These are phyloP conservation scores for Hermanozyma aechmeae DNA, from an alignment of 805 yeast species.

Conservation along the genomic window DNA sequence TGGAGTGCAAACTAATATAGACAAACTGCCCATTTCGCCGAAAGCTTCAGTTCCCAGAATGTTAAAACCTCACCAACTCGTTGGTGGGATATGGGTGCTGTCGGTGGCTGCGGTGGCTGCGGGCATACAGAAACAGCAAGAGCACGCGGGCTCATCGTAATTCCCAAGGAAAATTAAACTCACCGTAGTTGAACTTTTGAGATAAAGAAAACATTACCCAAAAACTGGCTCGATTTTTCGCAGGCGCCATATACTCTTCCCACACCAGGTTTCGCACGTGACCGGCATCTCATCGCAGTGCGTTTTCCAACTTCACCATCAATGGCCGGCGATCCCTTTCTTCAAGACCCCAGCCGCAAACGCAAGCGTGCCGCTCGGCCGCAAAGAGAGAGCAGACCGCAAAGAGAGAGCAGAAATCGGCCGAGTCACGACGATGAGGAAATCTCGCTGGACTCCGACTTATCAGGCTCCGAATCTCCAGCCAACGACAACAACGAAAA, in stretches of 20 bases:
- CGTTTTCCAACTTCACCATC: slow-evolving; percentile 1
- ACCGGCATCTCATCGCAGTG: not conserved
- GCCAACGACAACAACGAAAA: slow-evolving; percentile 22
- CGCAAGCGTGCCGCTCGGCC: slow-evolving; percentile 27
- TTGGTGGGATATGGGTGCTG: too few species aligned
- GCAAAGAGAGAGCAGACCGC: slow-evolving; percentile 11
- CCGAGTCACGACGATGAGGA: slow-evolving; percentile 38
- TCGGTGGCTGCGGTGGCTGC: too few species aligned
- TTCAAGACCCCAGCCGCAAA: slow-evolving; percentile 50
- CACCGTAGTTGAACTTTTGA: too few species aligned
- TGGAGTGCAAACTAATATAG: too few species aligned
- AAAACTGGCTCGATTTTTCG: too few species aligned
- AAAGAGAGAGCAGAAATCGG: slow-evolving; percentile 5
- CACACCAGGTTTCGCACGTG: slow-evolving; percentile 1
- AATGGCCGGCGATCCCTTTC: slow-evolving; percentile 55
- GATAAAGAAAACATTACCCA: too few species aligned
- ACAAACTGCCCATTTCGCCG: too few species aligned
- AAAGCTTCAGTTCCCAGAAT: too few species aligned
- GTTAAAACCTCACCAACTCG: too few species aligned
- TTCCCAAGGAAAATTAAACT: too few species aligned
- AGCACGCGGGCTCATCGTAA: too few species aligned
- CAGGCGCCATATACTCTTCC: slow-evolving; percentile 1
- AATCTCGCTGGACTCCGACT: slow-evolving; percentile 40
- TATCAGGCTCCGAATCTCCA: slow-evolving; percentile 2
- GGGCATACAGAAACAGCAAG: too few species aligned